Evolutionary conservation across 2,329 filamentous ascomycete genomes (phyloP).

Genomic region (Endocalyx cinctus): DNA sequence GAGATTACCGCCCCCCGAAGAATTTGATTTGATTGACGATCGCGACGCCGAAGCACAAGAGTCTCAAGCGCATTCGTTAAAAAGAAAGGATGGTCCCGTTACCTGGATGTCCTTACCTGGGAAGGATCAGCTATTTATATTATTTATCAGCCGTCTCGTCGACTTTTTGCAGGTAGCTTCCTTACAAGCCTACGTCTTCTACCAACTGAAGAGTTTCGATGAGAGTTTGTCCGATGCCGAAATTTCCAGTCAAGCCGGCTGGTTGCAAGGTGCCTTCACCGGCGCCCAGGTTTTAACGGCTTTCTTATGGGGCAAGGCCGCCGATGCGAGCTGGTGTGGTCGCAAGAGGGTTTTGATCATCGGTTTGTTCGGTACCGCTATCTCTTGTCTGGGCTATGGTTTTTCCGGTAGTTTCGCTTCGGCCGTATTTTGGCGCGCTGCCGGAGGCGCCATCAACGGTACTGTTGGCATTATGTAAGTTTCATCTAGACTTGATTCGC

Average conservation of each 20-base stretch:
- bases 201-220: constrained; percentile 65
- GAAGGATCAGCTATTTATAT: constrained; percentile 65
- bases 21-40: constrained; percentile 10
- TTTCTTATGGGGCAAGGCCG: constrained; percentile 66
- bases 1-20: constrained; percentile 11
- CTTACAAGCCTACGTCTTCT: constrained; percentile 68
- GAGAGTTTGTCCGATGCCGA: constrained; percentile 46
- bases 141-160: constrained; percentile 66
- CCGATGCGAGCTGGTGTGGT: constrained; percentile 55
- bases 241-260: constrained; percentile 64
- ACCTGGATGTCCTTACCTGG: constrained; percentile 67
- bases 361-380: constrained; percentile 61
- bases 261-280: constrained; percentile 68
- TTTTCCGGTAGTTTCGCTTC: constrained; percentile 62
- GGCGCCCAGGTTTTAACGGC: constrained; percentile 70
- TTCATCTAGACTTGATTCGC: not conserved
- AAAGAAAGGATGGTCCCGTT: constrained; percentile 34
- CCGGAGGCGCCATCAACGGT: constrained; percentile 56
- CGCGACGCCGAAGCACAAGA: constrained; percentile 16
- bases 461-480: constrained; percentile 46
- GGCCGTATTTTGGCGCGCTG: constrained; percentile 60
- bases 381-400: constrained; percentile 67
- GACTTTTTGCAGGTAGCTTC: constrained; percentile 70
- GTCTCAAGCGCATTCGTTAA: constrained; percentile 10
- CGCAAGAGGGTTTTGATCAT: constrained; percentile 68